phyloP scores from a whole-genome alignment of 768 basidiomycete species.

The Boletellus sp. region DNA sequence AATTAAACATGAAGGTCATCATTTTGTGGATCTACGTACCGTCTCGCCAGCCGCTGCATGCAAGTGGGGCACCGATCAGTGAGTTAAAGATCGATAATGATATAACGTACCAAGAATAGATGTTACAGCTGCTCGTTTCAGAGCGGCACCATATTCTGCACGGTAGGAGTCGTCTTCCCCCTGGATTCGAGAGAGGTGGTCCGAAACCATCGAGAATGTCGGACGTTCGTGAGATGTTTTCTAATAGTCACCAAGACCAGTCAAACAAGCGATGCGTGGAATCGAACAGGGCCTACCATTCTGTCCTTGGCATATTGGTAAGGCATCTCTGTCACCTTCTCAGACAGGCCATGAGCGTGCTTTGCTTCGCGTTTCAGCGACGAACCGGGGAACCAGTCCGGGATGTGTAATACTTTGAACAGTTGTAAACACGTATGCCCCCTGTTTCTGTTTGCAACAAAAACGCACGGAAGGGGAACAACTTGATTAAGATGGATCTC shows the following conservation, averaged over 20 bases:
- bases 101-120: conserved; percentile 2
- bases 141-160: neutral
- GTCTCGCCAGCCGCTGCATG: neutral
- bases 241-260: neutral
- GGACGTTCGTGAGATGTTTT: neutral
- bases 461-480: conserved; percentile 10
- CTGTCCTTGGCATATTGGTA: conserved; percentile 2
- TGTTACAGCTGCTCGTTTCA: conserved; percentile 4
- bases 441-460: neutral
- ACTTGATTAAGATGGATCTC: neutral
- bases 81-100: neutral
- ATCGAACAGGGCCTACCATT: neutral
- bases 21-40: neutral
- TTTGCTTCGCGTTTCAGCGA: conserved; percentile 1
- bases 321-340: conserved; percentile 1
- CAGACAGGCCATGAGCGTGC: neutral
- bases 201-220: conserved; percentile 1
- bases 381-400: conserved; percentile 20
- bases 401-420: conserved; percentile 19
- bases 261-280: too few species aligned
- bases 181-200: neutral
- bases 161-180: neutral
- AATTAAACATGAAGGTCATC: neutral
- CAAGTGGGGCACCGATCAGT: neutral
- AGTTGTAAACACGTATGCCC: conserved; percentile 1